Base-by-base conservation (phyloP, 805 yeast species). In the Saturnispora silvae region DNA sequence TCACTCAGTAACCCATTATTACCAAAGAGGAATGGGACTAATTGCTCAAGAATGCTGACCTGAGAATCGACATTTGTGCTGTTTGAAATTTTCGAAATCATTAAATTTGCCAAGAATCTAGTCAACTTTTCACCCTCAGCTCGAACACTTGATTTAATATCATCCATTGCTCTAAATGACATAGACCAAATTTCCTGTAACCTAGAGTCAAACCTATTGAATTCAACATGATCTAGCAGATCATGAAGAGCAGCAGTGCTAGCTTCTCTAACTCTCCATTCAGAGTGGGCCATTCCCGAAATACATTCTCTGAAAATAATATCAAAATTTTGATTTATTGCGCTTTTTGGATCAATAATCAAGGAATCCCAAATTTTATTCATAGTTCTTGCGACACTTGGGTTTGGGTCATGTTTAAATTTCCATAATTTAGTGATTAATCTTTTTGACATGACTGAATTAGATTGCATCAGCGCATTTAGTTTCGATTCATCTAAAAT, bases 211-310 rank as follows among this genome's bases (percentile, higher is more conserved):
- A 78, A 80, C 11, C 54, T 60, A 9, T 70, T 74, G 18, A 72
- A 48, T 0, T 77, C 67, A 19, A 70, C 65, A n/a, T 75, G 66
- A 43, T 77, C 81, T 11, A 92, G 56, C 15, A 89, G 57, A 45
- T 84, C 86, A 23, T 72, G 62, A 38, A 83, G 56, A 0, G 86
- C 96, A 8, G 70, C 54, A 0, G 89, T 66, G 54, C 92, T 74
- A 0, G 96, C 96, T 52, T 89, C 92, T 46, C 98, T 69, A 0
- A 80, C 83, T 47, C 97, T 70, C 96, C 97, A 92, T 56, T 92
- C 96, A 37, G 78, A 71, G 41, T 74, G 75, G 2, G 85, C 79
- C 78, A 85, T 79, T 19, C 84, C 70, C 2, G 50, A 52, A 31
- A 84, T 52, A 3, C 85, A 58, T 48, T 84, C 95, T 3, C 64